A percentile compares a stretch with the other conserved stretches of the same genome.
Evolutionary conservation across 805 yeast species (phyloP).

Genomic region (Clavispora vitiphila): DNA sequence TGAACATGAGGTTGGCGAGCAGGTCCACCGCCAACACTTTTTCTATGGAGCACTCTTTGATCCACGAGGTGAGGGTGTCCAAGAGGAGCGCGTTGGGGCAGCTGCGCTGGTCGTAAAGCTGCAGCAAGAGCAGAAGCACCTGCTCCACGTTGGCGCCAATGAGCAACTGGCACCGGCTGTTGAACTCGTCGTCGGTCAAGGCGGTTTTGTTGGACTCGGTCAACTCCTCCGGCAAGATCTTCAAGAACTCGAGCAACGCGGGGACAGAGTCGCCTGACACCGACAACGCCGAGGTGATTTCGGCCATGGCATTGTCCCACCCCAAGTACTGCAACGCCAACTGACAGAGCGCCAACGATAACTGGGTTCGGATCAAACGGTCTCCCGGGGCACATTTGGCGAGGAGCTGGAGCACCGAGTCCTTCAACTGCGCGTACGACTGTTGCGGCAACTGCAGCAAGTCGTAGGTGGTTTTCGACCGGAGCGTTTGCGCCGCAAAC

Average conservation of each 20-base stretch:
- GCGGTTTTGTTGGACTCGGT: slow-evolving; percentile 72
- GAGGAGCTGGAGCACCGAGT: slow-evolving; percentile 57
- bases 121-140: slow-evolving; percentile 59
- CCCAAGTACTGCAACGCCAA: slow-evolving; percentile 69
- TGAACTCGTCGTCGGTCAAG: slow-evolving; percentile 76
- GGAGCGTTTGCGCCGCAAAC: slow-evolving; percentile 87
- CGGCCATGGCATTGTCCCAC: slow-evolving; percentile 71
- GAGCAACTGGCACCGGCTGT: slow-evolving; percentile 55
- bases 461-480: slow-evolving; percentile 83
- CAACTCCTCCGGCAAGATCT: slow-evolving; percentile 88
- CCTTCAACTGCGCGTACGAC: slow-evolving; percentile 57
- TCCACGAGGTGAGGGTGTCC: slow-evolving; percentile 85
- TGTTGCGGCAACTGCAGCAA: slow-evolving; percentile 60
- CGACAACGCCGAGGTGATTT: slow-evolving; percentile 51
- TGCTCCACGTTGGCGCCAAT: slow-evolving; percentile 62
- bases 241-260: slow-evolving; percentile 70
- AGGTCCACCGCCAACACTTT: slow-evolving; percentile 60
- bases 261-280: slow-evolving; percentile 30
- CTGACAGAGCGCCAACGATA: slow-evolving; percentile 77
- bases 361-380: slow-evolving; percentile 71
- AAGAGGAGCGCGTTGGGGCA: slow-evolving; percentile 43
- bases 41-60: slow-evolving; percentile 74
- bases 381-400: slow-evolving; percentile 35
- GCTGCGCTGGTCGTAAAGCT: slow-evolving; percentile 27
- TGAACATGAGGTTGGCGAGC: slow-evolving; percentile 64